Conservation (phyloP, 2,329 filamentous ascomycete genomes). For the Trichoderma sp. region DNA sequence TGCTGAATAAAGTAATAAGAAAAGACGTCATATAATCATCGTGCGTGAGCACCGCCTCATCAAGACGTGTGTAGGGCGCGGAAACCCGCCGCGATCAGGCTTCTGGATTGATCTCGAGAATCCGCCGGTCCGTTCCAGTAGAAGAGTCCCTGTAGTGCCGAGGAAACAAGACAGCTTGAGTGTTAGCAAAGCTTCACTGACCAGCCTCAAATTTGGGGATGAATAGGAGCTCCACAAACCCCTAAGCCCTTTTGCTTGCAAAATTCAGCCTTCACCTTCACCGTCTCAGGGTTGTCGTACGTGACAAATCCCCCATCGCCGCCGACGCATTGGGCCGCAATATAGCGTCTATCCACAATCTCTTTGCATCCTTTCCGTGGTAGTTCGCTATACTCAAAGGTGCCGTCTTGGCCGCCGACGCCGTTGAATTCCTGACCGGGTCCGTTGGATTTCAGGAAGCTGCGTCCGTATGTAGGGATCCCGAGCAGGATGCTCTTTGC, state of each 20-base stretch:
- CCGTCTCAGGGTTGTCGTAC: constrained; percentile 78
- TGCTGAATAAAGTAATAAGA: not conserved
- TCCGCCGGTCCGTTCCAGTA: constrained; percentile 82
- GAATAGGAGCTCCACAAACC: constrained; percentile 44
- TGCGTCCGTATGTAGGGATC: constrained; percentile 74
- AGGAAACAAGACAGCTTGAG: constrained; percentile 3
- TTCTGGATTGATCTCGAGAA: constrained; percentile 58
- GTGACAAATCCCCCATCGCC: constrained; percentile 76
- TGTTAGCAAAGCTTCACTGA: constrained; percentile 15
- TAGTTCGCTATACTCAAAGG: constrained; percentile 73
- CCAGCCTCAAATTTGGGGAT: constrained; percentile 3
- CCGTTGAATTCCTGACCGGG: constrained; percentile 64
- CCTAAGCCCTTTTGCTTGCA: constrained; percentile 71
- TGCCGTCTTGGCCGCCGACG: constrained; percentile 64
- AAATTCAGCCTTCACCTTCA: constrained; percentile 73
- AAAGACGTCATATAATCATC: constrained; percentile 22
- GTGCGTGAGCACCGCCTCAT: constrained; percentile 31
- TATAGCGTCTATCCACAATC: constrained; percentile 65
- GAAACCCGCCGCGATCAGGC: constrained; percentile 62
- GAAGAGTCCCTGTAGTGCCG: constrained; percentile 64
- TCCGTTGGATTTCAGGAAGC: constrained; percentile 67
- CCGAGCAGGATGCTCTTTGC: constrained; percentile 73
- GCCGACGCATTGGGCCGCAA: constrained; percentile 72
- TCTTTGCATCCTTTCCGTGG: constrained; percentile 65
- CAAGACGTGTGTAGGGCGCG: constrained; percentile 45